phyloP scores from a whole-genome alignment of 139 green algal species.

The Medakamo hakoo region DNA sequence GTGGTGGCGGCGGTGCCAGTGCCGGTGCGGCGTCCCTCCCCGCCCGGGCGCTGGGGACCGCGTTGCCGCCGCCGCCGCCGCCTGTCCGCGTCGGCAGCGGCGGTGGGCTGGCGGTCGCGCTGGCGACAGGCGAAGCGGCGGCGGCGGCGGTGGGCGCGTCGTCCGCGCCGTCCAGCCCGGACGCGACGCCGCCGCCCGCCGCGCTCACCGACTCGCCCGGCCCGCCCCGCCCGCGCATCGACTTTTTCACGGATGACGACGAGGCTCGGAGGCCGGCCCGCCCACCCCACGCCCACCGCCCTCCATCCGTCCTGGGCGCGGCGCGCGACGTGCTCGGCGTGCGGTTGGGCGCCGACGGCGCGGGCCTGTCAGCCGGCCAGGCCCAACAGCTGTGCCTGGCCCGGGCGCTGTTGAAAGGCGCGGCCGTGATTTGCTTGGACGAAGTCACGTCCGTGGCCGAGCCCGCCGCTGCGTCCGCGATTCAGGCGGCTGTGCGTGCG shows the following conservation, averaged over 20 bases:
- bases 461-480: conserved; percentile 22
- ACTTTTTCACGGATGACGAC: not conserved
- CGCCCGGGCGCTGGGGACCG: too few relatives aligned
- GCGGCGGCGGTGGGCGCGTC: too few relatives aligned
- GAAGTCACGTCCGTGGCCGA: conserved; percentile 46
- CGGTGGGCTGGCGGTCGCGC: too few relatives aligned
- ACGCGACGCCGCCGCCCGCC: not conserved
- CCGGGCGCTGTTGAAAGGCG: conserved; percentile 35
- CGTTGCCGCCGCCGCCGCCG: too few relatives aligned
- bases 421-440: conserved; percentile 47
- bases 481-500: conserved; percentile 27
- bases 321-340: conserved; percentile 10
- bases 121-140: too few relatives aligned
- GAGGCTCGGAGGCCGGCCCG: too few relatives aligned
- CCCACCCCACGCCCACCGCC: not conserved
- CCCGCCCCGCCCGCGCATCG: not conserved
- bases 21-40: too few relatives aligned
- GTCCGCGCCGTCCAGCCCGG: too few relatives aligned
- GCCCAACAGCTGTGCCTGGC: conserved; percentile 65
- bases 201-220: too few relatives aligned
- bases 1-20: too few relatives aligned
- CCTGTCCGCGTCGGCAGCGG: too few relatives aligned
- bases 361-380: conserved; percentile 36
- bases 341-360: conserved; percentile 17
- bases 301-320: not conserved